phyloP scores from a whole-genome alignment of 2,329 filamentous ascomycete species.

The Orbilia ellipsospora region DNA sequence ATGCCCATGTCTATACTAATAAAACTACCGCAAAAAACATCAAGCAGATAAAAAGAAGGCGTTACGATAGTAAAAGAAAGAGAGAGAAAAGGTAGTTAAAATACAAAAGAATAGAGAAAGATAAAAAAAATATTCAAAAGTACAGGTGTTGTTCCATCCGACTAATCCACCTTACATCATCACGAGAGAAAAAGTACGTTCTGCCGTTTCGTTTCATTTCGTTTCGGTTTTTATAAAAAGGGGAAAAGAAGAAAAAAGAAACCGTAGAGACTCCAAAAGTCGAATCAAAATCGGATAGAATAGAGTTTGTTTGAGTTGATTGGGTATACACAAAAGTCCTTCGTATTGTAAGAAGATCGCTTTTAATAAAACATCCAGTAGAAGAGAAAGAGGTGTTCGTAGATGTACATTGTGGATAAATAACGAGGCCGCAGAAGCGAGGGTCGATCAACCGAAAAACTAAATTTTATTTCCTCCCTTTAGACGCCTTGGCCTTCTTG shows the following conservation, averaged over 20 bases:
- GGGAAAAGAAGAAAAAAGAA: constrained; percentile 7
- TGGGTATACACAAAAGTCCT: no score
- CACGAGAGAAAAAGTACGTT: no score
- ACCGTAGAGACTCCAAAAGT: neutral
- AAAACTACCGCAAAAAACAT: no score
- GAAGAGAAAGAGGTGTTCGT: constrained; percentile 21
- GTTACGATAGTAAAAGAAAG: no score
- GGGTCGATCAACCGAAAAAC: neutral
- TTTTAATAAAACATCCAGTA: constrained; percentile 43
- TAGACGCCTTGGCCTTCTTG: constrained; percentile 36
- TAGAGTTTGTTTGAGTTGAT: neutral
- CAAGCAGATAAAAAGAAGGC: no score
- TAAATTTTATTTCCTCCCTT: constrained; percentile 39
- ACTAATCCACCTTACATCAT: no score
- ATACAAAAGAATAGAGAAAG: no score
- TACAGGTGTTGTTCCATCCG: no score
- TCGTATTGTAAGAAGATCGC: constrained; percentile 2
- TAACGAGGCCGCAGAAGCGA: neutral
- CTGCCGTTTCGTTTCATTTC: no score
- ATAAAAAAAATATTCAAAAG: no score
- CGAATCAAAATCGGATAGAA: neutral
- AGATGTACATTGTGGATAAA: constrained; percentile 21
- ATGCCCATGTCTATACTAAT: no score
- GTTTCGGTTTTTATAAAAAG: neutral
- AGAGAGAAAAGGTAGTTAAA: no score